phyloP scores from a whole-genome alignment of 495 filamentous ascomycete species.

The Sordaria brevicollis region DNA sequence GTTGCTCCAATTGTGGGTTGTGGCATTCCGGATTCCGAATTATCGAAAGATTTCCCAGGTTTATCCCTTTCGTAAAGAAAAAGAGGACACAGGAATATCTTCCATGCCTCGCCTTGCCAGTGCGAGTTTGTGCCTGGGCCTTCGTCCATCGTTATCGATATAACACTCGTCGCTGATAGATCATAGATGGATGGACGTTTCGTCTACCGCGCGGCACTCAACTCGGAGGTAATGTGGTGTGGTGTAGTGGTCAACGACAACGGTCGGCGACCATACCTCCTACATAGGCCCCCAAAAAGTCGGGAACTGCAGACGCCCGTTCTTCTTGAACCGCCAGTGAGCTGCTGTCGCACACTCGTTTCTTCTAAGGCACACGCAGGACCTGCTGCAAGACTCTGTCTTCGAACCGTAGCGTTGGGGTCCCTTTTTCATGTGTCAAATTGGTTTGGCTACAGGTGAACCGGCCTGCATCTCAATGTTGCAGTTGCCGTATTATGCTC shows the following conservation, averaged over 20 bases:
- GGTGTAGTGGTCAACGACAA: neutral
- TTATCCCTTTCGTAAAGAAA: neutral
- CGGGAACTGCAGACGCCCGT: neutral
- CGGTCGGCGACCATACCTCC: neutral
- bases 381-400: neutral
- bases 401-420: neutral
- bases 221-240: too few species aligned
- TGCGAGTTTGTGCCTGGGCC: too few species aligned
- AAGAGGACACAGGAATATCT: neutral
- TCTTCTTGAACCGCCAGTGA: neutral
- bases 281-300: neutral
- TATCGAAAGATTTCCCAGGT: neutral
- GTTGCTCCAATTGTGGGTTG: neutral
- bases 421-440: neutral
- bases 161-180: too few species aligned
- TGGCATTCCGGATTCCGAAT: neutral
- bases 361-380: neutral
- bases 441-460: neutral
- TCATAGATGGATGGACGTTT: too few species aligned
- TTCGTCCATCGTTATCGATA: neutral
- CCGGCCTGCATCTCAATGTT: slow-evolving; percentile 3
- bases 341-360: neutral
- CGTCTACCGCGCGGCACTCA: neutral
- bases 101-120: neutral
- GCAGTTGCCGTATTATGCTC: slow-evolving; percentile 4